Conservation (phyloP, 2,329 filamentous ascomycete species). For the Ascochyta viciae-villosae region DNA sequence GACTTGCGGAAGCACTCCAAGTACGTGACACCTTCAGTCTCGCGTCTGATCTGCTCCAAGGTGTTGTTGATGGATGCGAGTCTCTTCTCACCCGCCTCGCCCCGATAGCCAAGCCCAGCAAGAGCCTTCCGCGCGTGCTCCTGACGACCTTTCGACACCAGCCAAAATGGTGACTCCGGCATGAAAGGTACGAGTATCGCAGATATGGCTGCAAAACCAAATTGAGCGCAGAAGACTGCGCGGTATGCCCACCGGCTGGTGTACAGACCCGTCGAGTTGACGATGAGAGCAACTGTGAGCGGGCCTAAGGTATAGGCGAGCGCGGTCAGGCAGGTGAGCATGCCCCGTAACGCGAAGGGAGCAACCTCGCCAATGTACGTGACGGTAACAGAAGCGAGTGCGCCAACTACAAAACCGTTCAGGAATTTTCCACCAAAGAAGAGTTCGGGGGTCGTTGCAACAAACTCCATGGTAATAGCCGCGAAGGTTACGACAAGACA, state of each 20-base stretch:
- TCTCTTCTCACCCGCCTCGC: slow-evolving; percentile 23
- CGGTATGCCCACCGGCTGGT: slow-evolving; percentile 53
- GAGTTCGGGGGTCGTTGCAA: too few relatives aligned
- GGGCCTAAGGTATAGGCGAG: slow-evolving; percentile 52
- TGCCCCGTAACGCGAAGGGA: too few relatives aligned
- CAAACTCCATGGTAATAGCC: too few relatives aligned
- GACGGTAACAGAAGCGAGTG: too few relatives aligned
- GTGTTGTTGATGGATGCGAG: slow-evolving; percentile 38
- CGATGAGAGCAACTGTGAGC: slow-evolving; percentile 43
- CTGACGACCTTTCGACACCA: slow-evolving; percentile 66
- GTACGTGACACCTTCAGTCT: slow-evolving; percentile 70
- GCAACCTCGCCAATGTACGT: too few relatives aligned
- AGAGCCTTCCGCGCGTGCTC: slow-evolving; percentile 60
- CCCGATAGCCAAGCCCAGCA: slow-evolving; percentile 27
- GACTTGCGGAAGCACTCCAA: slow-evolving; percentile 67
- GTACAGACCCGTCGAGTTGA: slow-evolving; percentile 46
- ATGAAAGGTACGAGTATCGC: slow-evolving; percentile 31
- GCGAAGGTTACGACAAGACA: too few relatives aligned
- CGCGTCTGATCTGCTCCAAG: slow-evolving; percentile 43
- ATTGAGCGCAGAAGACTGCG: slow-evolving; percentile 52
- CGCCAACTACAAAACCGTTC: too few relatives aligned
- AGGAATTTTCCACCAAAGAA: too few relatives aligned
- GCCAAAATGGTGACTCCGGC: slow-evolving; percentile 67
- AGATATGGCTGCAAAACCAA: slow-evolving; percentile 50
- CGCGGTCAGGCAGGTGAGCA: slow-evolving; percentile 43